Base-by-base conservation (phyloP, 768 basidiomycete genomes). In the Rhodotorula paludigena region DNA sequence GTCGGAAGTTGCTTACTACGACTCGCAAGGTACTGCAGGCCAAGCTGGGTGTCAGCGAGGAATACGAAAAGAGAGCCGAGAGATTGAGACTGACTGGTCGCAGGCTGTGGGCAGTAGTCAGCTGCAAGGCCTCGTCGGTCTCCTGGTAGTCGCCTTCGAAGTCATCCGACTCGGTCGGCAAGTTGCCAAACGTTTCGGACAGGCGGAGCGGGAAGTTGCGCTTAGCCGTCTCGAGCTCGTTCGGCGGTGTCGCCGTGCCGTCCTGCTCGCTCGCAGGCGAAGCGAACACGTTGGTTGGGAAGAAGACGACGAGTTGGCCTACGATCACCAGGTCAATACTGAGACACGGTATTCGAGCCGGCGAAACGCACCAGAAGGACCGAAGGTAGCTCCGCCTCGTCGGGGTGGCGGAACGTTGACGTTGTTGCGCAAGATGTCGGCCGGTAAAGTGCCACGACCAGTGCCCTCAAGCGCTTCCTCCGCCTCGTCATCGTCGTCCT, bases 401-500 rank as follows among this genome's bases (percentile, higher is more conserved):
- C 68, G 54, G 5, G 72, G 72, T 1, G 64, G 67, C 15, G 64
- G 61, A 3, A 73, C 68, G 55, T 73, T 72, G 61, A 63, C 47
- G 45, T 66, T 66, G 60, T 72, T 69, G 11, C 63, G 55, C 20
- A 68, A 39, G 23, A 68, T 58, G 28, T 68, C 60, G 38, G 66
- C 44, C 9, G 53, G 23, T 32, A 48, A 12, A 8, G 23, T 39
- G 68, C 39, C 7, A n/a, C 30, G 10, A n/a, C n/a, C n/a, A n/a
- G 51, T 39, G 7, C 53, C 57, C 11, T 64, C 66, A n/a, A 64
- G 36, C 0, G 52, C 71, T 18, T 68, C 66, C 32, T 72, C 71
- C 28, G 66, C 63, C 48, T 68, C 67, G 36, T 64, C 58, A 11
- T 74, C 68, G 21, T 73, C 74, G n/a, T 74, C 74, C 38, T 76